Evolutionary conservation across 139 green algal species (phyloP), one percentile per base, ranked within the genome.

Genomic region (Chlorella sp.): DNA sequence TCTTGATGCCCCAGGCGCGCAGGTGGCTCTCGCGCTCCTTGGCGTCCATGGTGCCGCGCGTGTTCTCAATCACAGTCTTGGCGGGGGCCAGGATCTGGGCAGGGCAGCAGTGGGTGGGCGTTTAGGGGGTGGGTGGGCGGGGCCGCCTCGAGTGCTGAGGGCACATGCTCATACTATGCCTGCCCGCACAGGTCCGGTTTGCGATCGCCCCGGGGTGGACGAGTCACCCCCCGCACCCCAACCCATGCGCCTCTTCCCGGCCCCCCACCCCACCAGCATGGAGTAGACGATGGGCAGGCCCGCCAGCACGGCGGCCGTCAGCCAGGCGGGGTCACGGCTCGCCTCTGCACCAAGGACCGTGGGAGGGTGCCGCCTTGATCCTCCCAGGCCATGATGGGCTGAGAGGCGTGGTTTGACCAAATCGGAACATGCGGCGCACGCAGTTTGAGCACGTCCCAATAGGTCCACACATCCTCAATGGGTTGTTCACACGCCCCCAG

Each of bases 291-390:
- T 73, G 58, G 77, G 77, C 77, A 83, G 77, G 13, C 77, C 77
- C 0, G 58, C 41, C 58, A 83, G 77, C 77, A 83, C 38, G 3
- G 77, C 60, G 28, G 77, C 77, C 3, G 77, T 83, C 28, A 83
- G 77, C 56, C 44, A 83, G 40, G 77, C 77, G 30, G 77, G 77
- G 77, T 83, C 77, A 32, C 77, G 77, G 60, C 73, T 83, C 60
- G 41, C 58, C 11, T 83, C 76, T 82, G 76, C 76, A 68, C 0
- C 36, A 28, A n/a, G 32, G 43, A 32, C 19, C 14, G 69, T 34
- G 20, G 14, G 34, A 38, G 38, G 38, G n/a, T n/a, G n/a, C n/a
- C n/a, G n/a, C n/a, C n/a, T n/a, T n/a, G n/a, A n/a, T n/a, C n/a
- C n/a, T n/a, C n/a, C n/a, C n/a, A n/a, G n/a, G n/a, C n/a, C n/a